Evolutionary conservation across 2,329 filamentous ascomycete genomes (phyloP).

Genomic region (Fusarium sp.): DNA sequence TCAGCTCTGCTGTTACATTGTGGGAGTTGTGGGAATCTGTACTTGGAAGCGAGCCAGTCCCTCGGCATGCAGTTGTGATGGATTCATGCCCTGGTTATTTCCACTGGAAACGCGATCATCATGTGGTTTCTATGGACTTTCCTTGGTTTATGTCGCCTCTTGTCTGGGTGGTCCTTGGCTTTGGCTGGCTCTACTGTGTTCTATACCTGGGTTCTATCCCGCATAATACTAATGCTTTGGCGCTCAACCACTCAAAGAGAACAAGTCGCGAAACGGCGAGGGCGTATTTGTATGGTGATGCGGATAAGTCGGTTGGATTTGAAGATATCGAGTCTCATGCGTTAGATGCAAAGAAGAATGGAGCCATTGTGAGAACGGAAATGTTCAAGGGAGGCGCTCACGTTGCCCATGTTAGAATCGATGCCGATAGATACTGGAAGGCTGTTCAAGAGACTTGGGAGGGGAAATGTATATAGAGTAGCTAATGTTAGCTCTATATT

Average conservation of each 20-base stretch:
- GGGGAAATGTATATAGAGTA: conserved; percentile 21
- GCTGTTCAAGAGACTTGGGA: conserved; percentile 60
- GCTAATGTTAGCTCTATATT: not conserved
- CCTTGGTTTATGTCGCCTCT: conserved; percentile 51
- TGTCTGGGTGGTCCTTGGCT: conserved; percentile 49
- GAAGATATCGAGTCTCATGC: conserved; percentile 62
- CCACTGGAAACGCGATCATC: conserved; percentile 53
- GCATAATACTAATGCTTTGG: conserved; percentile 50
- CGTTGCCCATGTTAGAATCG: conserved; percentile 60
- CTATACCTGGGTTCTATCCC: conserved; percentile 45
- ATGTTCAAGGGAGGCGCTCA: conserved; percentile 61
- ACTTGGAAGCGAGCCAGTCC: conserved; percentile 47
- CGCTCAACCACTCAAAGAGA: conserved; percentile 51
- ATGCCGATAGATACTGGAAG: conserved; percentile 63
- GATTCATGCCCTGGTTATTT: conserved; percentile 63
- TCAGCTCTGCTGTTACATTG: conserved; percentile 54
- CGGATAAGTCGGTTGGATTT: conserved; percentile 60
- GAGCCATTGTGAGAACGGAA: conserved; percentile 57
- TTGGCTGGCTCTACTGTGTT: conserved; percentile 49
- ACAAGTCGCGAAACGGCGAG: conserved; percentile 56
- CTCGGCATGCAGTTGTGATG: conserved; percentile 57
- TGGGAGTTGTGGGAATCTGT: conserved; percentile 32
- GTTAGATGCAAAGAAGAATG: conserved; percentile 52
- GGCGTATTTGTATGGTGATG: conserved; percentile 64
- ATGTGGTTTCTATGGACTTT: conserved; percentile 53